A percentile compares a stretch with the other conserved stretches of the same genome.
phyloP scores from a whole-genome alignment of 495 filamentous ascomycete genomes.

The Daldinia vernicosa region DNA sequence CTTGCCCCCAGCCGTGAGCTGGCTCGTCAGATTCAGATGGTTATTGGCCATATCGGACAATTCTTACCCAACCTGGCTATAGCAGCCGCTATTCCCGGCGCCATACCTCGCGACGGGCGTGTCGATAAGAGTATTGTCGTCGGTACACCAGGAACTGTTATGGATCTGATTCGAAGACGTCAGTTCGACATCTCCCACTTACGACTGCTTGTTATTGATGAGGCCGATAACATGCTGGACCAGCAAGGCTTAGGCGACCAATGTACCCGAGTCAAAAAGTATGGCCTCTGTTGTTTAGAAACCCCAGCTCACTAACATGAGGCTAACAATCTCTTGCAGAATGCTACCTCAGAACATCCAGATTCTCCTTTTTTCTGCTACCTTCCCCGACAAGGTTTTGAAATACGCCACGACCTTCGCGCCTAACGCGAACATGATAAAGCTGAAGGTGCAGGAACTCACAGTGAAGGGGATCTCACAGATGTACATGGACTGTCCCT shows the following conservation, averaged over 20 bases:
- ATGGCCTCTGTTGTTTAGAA: constrained; percentile 45
- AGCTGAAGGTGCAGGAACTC: constrained; percentile 86
- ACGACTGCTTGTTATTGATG: constrained; percentile 85
- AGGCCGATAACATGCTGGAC: constrained; percentile 96
- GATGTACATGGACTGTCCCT: constrained; percentile 89
- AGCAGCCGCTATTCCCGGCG: constrained; percentile 80
- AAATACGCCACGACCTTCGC: constrained; percentile 81
- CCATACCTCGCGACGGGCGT: constrained; percentile 66
- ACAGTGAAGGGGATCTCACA: constrained; percentile 97
- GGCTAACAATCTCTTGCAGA: constrained; percentile 53
- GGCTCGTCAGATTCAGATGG: constrained; percentile 90
- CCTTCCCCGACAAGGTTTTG: constrained; percentile 87
- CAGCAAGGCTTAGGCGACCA: constrained; percentile 94
- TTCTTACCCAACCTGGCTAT: constrained; percentile 77
- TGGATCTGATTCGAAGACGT: constrained; percentile 80
- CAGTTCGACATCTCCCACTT: constrained; percentile 71
- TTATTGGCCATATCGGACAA: constrained; percentile 80
- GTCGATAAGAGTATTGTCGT: constrained; percentile 81
- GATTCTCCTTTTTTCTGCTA: constrained; percentile 94
- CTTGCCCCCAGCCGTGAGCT: constrained; percentile 94
- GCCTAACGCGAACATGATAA: constrained; percentile 86
- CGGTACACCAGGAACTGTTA: constrained; percentile 92
- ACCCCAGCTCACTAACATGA: background rate
- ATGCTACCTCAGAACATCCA: constrained; percentile 77
- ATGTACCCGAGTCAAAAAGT: constrained; percentile 87